Base-by-base conservation (phyloP, 1,139 yeast genomes). In the Arxiozyma telluris region DNA sequence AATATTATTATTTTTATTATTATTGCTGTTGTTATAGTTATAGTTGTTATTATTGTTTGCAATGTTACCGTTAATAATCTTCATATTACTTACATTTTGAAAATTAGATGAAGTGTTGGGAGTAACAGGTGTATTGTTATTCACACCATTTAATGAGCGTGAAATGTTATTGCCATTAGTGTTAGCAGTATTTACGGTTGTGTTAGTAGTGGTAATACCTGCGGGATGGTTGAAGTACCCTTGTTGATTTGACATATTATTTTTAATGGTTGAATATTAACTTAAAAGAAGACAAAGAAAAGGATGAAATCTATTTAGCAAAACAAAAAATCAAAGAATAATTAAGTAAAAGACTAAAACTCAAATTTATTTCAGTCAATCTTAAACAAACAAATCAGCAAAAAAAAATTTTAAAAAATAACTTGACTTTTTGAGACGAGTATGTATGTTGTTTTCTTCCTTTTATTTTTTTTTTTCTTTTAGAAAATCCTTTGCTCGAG, bases 31-130 rank as follows among this genome's bases (percentile, higher is more conserved):
- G 46, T 44, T 41, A 8, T 38, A 15, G 41, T 38, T 42, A 34
- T 41, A 23, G 21, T 42, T 54, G 47, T 52, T 54, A 44, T 49
- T 51, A 39, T 54, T 39, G 20, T 39, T 51, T 8, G 56, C 48
- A 41, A 53, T 49, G n/a, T 52, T 52, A 25, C 57, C 58, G 43
- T 58, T 59, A 27, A 55, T 50, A 20, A 57, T 52, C 38, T 59
- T 58, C 20, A 55, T 51, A 27, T 58, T 59, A 27, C 60, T 52
- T 15, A 47, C 48, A 20, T 51, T 53, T 46, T 54, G 56, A 25
- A 50, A 50, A n/a, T 53, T 48, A 11, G 54, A 49, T 1, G 52
- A 46, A 6, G 34, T 44, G 41, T 50, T 53, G 20, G 50, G 53
- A 27, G 51, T 50, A 43, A 50, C 41, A 25, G 50, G 44, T 27